phyloP scores from a whole-genome alignment of 495 filamentous ascomycete species.

The Podospora comata region DNA sequence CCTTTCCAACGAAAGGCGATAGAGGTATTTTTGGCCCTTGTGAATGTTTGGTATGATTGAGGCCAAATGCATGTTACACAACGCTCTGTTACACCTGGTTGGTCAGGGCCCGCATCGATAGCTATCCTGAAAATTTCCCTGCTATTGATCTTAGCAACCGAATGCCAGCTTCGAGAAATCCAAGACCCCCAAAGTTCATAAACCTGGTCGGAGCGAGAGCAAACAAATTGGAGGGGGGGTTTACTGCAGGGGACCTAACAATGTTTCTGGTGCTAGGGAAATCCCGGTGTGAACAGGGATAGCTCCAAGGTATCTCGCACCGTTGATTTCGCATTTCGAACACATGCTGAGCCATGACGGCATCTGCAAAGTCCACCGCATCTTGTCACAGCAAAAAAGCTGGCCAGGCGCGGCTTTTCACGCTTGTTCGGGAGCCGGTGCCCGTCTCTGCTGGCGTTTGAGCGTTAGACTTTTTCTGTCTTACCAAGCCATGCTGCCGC shows the following conservation, averaged over 20 bases:
- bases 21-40: not conserved
- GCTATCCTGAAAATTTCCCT: not conserved
- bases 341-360: slow-evolving; percentile 7
- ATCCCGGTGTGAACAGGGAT: not conserved
- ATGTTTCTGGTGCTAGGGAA: not conserved
- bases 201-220: not conserved
- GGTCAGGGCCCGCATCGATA: not conserved
- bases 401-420: not conserved
- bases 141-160: not conserved
- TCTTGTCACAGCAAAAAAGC: slow-evolving; percentile 3
- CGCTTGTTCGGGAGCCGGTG: not conserved
- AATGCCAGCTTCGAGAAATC: not conserved
- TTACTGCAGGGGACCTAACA: not conserved
- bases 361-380: slow-evolving; percentile 17
- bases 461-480: not conserved
- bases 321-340: slow-evolving; percentile 3
- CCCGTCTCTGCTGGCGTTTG: not conserved
- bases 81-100: not conserved
- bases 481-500: not conserved
- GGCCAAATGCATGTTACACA: not conserved
- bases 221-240: not conserved
- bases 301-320: not conserved
- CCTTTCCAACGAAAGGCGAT: not conserved
- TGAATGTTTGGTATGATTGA: not conserved
- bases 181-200: not conserved